phyloP scores from a whole-genome alignment of 441 rosid genomes.

The Biscutella laevigata region DNA sequence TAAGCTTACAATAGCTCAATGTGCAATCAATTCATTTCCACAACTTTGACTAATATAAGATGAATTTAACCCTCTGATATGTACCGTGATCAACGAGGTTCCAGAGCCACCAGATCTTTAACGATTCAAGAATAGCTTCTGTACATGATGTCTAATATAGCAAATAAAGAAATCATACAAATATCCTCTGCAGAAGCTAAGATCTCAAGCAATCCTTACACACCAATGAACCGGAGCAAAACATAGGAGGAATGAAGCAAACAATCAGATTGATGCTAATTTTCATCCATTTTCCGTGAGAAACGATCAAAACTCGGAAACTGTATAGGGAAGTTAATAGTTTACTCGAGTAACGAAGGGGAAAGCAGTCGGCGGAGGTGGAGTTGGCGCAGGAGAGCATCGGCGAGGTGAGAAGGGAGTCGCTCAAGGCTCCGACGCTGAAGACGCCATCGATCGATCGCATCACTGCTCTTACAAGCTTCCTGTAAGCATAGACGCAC shows the following conservation, averaged over 20 bases:
- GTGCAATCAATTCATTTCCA: not conserved
- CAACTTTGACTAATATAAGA: not conserved
- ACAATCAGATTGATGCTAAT: not conserved
- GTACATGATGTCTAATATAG: not conserved
- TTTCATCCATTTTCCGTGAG: not conserved
- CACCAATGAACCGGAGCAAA: no score
- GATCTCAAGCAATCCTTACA: constrained; percentile 9
- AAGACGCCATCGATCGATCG: constrained; percentile 59
- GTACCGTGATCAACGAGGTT: not conserved
- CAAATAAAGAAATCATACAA: not conserved
- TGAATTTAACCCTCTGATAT: not conserved
- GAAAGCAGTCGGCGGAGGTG: constrained; percentile 59
- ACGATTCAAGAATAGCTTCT: not conserved
- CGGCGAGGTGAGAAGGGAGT: constrained; percentile 70
- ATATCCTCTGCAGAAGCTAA: not conserved
- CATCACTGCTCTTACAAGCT: constrained; percentile 53
- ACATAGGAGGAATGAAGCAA: no score
- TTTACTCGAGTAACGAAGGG: constrained; percentile 86
- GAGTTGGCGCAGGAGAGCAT: constrained; percentile 56
- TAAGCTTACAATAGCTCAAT: not conserved
- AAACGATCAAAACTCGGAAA: not conserved
- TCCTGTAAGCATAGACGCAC: constrained; percentile 60
- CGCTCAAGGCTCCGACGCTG: constrained; percentile 69
- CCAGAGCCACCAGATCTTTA: not conserved
- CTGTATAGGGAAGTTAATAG: not conserved